Evolutionary conservation across 192 early-diverging fungal genomes (phyloP), one percentile per base, ranked within the genome.

Genomic region (Entomortierella chlamydospora): DNA sequence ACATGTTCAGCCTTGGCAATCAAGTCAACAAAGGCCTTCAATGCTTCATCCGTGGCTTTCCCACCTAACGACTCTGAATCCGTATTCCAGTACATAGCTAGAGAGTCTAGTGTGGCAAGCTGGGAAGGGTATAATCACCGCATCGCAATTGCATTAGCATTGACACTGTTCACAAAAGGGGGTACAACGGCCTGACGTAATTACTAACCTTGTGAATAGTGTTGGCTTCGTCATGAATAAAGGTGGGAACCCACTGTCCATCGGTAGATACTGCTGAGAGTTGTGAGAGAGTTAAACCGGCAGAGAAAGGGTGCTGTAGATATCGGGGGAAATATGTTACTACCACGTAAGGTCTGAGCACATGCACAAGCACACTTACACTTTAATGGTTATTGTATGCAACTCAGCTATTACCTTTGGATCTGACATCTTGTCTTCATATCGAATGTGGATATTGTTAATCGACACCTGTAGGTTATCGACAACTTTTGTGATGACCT

Each of bases 391-490:
- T n/a, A n/a, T n/a, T n/a, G n/a, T n/a, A 26, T 53, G 31, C 6
- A 29, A 22, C 3, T 4, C 22, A 47, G 25, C 6, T 8, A 69
- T 18, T 57, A 84, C 83, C 49, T 85, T 86, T 18, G 91, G 91
- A 71, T 91, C 91, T 57, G 91, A 94, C 57, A 90, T 68, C 25
- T 86, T 83, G 85, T 99, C 98, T 70, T 98, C 98, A 81, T 97
- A 99, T 29, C 97, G 85, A 57, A 99, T 85, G 72, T 99, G 98
- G 43, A 98, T 98, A 79, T 97, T 95, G 53, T 93, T 91, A 69
- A 99, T 96, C 11, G 93, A 91, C 9, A 99, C 89, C 63, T 99
- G 97, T 47, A 99, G 73, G 72, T 99, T 99, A 73, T 99, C 97
- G 5, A 99, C 88, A 33, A 99, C 95, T 80, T 97, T 97, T 15